Base-by-base conservation (phyloP, 805 yeast genomes). In the Wickerhamiella brachini region DNA sequence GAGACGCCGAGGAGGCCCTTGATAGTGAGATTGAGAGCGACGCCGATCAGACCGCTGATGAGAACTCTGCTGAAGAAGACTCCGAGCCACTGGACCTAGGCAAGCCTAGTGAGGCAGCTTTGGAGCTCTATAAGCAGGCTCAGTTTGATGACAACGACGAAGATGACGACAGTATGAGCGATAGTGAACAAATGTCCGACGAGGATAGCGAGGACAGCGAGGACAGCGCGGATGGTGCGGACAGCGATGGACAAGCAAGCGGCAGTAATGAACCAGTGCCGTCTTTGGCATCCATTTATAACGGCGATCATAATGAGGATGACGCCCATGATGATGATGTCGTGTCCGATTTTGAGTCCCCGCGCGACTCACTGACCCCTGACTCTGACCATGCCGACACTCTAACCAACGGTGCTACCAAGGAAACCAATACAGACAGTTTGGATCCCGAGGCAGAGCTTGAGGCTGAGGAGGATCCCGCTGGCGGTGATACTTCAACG, bases 311-410 rank as follows among this genome's bases (percentile, higher is more conserved):
- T 26, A 59, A 57, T 18, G 64, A 59, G 26, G 65, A 65, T 22
- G 66, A 62, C 13, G 66, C 61, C 12, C 67, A 60, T 12, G 68
- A 60, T 39, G 59, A 59, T 21, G 66, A 60, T 59, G 56, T 59
- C 10, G 70, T 63, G 43, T 15, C 41, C 41, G 41, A 37, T 17
- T 37, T 37, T n/a, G 56, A 49, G 15, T 59, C 57, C 6, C 56
- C 41, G 41, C 17, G 20, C 8, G 20, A 15, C 20, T 37, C 41
- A 9, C 7, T 37, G 9, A 37, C 41, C 41, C 41, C 41, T 15
- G 41, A 37, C 20, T 37, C 41, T 9, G 41, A 37, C 41, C 41
- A 37, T n/a, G 41, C 41, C 41, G 41, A 37, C 20, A 20, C 20
- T 15, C 12, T 15, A 4, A 4, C 34, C 15, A 29, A 29, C 12